phyloP scores from a whole-genome alignment of 1,284 basidiomycete species.

The Sporisorium exsertum region DNA sequence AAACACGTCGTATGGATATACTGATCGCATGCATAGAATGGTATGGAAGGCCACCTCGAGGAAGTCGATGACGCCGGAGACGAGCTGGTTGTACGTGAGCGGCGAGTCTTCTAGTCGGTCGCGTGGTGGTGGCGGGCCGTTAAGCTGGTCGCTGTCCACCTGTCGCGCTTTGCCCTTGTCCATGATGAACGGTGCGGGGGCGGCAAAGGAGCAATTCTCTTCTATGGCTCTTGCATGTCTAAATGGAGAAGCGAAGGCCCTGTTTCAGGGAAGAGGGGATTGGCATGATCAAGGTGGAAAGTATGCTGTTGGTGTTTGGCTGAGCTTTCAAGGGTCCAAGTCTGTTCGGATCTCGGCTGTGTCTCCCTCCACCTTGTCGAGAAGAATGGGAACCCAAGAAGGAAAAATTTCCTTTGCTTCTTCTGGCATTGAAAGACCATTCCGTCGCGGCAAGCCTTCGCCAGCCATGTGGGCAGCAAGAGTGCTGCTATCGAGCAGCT shows the following conservation, averaged over 20 bases:
- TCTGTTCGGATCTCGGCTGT: constrained; percentile 19
- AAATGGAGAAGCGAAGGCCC: background rate
- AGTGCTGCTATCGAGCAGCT: background rate
- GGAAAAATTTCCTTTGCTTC: background rate
- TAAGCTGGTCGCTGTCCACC: constrained; percentile 14
- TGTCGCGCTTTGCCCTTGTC: constrained; percentile 47
- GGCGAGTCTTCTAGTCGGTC: constrained; percentile 47
- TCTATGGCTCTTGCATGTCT: constrained; percentile 6
- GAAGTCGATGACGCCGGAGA: constrained; percentile 48
- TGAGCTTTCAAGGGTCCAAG: constrained; percentile 28
- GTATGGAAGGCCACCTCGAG: constrained; percentile 91
- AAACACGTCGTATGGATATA: constrained; percentile 90
- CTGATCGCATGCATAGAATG: constrained; percentile 86
- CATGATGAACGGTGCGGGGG: constrained; percentile 14
- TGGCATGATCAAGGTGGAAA: background rate
- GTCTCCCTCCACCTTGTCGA: background rate
- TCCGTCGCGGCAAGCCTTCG: background rate
- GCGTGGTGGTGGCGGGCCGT: constrained; percentile 15
- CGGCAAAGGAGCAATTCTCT: background rate
- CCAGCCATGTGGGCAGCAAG: background rate
- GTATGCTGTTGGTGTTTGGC: constrained; percentile 3
- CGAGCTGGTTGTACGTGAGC: constrained; percentile 50
- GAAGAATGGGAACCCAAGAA: constrained; percentile 12
- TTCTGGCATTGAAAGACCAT: background rate
- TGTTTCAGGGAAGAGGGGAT: no score